Conservation (phyloP, 2,329 filamentous ascomycete species). For the Talaromyces sp. region DNA sequence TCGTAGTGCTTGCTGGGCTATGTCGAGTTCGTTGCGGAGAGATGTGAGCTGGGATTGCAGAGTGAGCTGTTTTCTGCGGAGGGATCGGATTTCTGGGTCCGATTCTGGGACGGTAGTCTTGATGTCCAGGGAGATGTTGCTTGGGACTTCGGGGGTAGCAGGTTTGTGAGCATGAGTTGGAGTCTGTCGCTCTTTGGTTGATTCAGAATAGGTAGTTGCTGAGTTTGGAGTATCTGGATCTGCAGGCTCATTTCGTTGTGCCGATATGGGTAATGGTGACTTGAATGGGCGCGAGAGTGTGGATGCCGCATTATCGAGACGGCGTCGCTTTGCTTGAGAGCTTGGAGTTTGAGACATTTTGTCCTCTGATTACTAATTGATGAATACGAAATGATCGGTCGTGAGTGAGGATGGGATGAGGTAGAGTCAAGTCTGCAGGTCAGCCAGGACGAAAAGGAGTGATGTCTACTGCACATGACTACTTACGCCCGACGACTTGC, state of each 20-base stretch:
- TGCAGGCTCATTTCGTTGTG: neutral
- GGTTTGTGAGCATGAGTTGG: neutral
- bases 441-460: neutral
- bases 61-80: conserved; percentile 36
- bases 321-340: conserved; percentile 53
- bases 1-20: conserved; percentile 50
- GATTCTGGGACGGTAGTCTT: conserved; percentile 12
- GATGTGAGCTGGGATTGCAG: conserved; percentile 32
- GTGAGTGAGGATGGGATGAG: too few relatives aligned
- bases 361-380: neutral
- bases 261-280: conserved; percentile 59
- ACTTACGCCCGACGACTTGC: neutral
- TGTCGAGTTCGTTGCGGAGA: conserved; percentile 47
- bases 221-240: neutral
- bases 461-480: conserved; percentile 7
- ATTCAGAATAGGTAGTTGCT: neutral
- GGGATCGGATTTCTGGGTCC: conserved; percentile 28
- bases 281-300: conserved; percentile 68
- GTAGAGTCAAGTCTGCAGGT: neutral
- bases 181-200: neutral
- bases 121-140: neutral
- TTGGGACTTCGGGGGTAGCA: neutral
- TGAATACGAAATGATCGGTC: neutral
- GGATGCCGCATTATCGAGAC: conserved; percentile 56
- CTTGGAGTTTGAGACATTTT: neutral